Evolutionary conservation across 805 yeast species (phyloP).

Genomic region (Nakazawaea holstii): DNA sequence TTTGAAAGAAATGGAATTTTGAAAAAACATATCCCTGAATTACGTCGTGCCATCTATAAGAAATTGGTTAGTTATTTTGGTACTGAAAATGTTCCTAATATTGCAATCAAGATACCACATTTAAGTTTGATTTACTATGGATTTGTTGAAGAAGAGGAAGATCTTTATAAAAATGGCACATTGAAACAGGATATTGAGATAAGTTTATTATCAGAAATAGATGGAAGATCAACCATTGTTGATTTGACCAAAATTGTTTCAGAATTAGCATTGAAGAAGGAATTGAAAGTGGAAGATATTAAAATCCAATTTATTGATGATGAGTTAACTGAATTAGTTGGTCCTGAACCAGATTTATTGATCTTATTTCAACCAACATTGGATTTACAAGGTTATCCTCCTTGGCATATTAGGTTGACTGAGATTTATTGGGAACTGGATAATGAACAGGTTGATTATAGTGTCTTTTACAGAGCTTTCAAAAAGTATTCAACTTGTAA

Average conservation of each 20-base stretch:
- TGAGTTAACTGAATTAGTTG: slow-evolving; percentile 69
- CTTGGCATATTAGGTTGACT: slow-evolving; percentile 91
- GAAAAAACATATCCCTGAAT: slow-evolving; percentile 46
- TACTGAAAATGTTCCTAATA: slow-evolving; percentile 56
- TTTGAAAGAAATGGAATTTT: slow-evolving; percentile 78
- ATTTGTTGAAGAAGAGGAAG: slow-evolving; percentile 26
- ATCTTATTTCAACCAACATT: slow-evolving; percentile 80
- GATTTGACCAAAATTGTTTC: slow-evolving; percentile 85
- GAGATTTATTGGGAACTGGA: slow-evolving; percentile 92
- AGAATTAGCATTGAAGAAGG: slow-evolving; percentile 58
- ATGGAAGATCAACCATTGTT: slow-evolving; percentile 87
- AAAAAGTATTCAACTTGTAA: slow-evolving; percentile 75
- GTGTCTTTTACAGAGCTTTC: slow-evolving; percentile 76
- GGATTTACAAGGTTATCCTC: slow-evolving; percentile 93
- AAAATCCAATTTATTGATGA: slow-evolving; percentile 71
- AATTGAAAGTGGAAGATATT: slow-evolving; percentile 60
- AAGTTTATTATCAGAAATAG: slow-evolving; percentile 63
- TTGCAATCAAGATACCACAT: slow-evolving; percentile 64
- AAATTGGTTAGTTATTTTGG: slow-evolving; percentile 74
- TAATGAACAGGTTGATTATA: slow-evolving; percentile 72
- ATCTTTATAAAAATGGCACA: slow-evolving; percentile 16
- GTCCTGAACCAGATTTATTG: slow-evolving; percentile 89
- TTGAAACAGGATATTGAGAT: slow-evolving; percentile 51
- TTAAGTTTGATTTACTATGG: slow-evolving; percentile 44
- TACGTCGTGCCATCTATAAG: slow-evolving; percentile 50